phyloP scores from a whole-genome alignment of 2,329 filamentous ascomycete species.

The Apiospora rasikravindrae region DNA sequence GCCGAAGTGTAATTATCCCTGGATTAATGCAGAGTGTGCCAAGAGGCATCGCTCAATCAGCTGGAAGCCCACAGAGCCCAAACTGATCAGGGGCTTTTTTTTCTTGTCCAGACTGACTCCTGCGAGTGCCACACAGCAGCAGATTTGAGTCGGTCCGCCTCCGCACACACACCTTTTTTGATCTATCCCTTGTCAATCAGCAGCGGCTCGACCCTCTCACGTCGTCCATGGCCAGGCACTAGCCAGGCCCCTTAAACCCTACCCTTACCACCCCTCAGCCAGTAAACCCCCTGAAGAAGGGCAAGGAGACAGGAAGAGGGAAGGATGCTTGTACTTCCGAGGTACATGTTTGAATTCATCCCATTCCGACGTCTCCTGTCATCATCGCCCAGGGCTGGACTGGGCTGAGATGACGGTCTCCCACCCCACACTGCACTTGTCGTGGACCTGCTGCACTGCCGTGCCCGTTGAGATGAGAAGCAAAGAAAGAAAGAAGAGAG shows the following conservation, averaged over 20 bases:
- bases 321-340: conserved; percentile 13
- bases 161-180: conserved; percentile 16
- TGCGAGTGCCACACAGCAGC: conserved; percentile 12
- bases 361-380: conserved; percentile 13
- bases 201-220: conserved; percentile 9
- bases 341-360: conserved; percentile 2
- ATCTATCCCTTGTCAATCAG: conserved; percentile 11
- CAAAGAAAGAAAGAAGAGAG: neutral
- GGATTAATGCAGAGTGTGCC: conserved; percentile 14
- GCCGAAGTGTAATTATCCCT: conserved; percentile 8
- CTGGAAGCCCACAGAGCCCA: conserved; percentile 14
- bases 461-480: neutral
- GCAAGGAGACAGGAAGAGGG: neutral
- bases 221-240: neutral
- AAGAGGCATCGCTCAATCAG: conserved; percentile 14
- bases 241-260: conserved; percentile 11
- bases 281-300: conserved; percentile 1
- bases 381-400: conserved; percentile 14
- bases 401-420: conserved; percentile 10
- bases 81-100: conserved; percentile 11
- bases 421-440: conserved; percentile 12
- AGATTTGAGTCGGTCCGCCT: conserved; percentile 14
- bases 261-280: conserved; percentile 4
- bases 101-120: conserved; percentile 11
- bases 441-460: conserved; percentile 4